Evolutionary conservation across 805 yeast genomes (phyloP), one percentile per base, ranked within the genome.

Genomic region (Candida coleopterorum): DNA sequence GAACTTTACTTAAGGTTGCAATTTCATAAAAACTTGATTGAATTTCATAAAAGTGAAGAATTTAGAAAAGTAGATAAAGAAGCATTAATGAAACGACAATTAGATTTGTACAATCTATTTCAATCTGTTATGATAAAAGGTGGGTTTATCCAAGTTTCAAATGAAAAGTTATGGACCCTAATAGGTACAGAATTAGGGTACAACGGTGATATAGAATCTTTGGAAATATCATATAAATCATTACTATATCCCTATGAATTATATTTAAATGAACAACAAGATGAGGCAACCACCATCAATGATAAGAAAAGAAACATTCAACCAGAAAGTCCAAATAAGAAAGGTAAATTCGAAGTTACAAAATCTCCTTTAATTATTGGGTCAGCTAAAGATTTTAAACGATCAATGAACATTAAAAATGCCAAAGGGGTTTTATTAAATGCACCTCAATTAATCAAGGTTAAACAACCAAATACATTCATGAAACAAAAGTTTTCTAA

Each of bases 101-200:
- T 85, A 28, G 89, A 85, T 56, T 60, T 85, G 24, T 84, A 68
- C 54, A 64, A 75, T 28, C 56, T 85, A 26, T 70, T 74, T 46
- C 62, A 71, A 25, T 67, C 76, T 10, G 93, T 85, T 2, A 62
- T 70, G 14, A 52, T 73, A 12, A 64, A 82, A 41, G 93, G 93
- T 14, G 94, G 94, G 0, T 79, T 68, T 51, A 65, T 68, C 9
- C 66, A 58, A 9, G 88, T 85, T n/a, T 74, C 82, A 31, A 56
- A 70, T 38, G 72, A 72, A 38, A 82, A 83, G 49, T 64, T 76
- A 31, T 86, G 95, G 96, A 87, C 87, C 1, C 87, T 83, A 50
- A 73, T 86, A 8, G 90, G 90, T 10, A 67, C 88, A 37, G 95
- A 85, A 47, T 60, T 86, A 34, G 94, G 95, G 0, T 83, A 79